phyloP scores from a whole-genome alignment of 352 stramenopile species.

The Aphanomyces stellatus region DNA sequence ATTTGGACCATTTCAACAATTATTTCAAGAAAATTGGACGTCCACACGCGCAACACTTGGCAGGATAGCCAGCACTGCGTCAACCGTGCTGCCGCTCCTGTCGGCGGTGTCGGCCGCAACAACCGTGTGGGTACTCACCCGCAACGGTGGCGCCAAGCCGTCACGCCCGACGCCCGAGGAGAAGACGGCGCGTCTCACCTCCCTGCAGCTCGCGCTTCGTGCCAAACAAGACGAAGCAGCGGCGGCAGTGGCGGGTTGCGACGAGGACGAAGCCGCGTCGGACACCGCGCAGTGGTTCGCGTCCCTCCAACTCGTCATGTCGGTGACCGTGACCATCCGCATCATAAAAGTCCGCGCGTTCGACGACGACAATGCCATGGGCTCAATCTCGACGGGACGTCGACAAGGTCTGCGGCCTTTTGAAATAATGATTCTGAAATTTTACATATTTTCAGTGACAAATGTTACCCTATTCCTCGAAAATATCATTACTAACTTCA shows the following conservation, averaged over 20 bases:
- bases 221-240: background rate
- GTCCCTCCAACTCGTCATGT: conserved; percentile 58
- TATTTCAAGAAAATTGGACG: no score
- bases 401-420: conserved; percentile 74
- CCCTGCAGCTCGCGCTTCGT: background rate
- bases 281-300: conserved; percentile 63
- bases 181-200: background rate
- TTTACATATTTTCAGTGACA: no score
- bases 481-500: no score
- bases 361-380: conserved; percentile 76
- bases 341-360: conserved; percentile 82
- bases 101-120: background rate
- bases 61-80: no score
- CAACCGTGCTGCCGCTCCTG: background rate
- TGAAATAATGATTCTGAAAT: no score
- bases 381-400: conserved; percentile 83
- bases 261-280: no score
- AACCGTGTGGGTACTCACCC: background rate
- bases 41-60: no score
- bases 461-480: no score
- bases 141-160: no score
- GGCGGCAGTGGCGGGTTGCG: no score
- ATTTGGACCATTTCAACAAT: no score
- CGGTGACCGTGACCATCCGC: conserved; percentile 79
- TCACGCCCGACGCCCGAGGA: background rate